Evolutionary conservation across 192 early-diverging fungal genomes (phyloP).

Genomic region (Coemansia sp.): DNA sequence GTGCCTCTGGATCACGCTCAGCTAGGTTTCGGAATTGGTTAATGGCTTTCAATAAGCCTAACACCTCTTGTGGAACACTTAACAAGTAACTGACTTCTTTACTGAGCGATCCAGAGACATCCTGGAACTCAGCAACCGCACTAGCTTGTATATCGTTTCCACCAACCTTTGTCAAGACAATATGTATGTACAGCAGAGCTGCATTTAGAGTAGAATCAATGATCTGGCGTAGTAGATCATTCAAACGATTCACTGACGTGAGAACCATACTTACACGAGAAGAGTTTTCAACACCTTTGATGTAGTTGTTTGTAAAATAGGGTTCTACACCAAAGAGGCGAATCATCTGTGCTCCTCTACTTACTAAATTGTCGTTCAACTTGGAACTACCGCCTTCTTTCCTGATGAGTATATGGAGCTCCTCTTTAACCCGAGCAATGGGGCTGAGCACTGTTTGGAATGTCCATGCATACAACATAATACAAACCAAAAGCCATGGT

Average conservation of each 20-base stretch:
- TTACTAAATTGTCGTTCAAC: too few species aligned
- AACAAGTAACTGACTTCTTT: too few species aligned
- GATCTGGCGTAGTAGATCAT: neutral
- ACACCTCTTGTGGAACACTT: neutral
- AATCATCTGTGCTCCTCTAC: neutral
- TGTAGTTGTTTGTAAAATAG: neutral
- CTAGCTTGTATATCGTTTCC: neutral
- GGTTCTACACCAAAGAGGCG: neutral
- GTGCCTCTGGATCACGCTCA: slow-evolving; percentile 13
- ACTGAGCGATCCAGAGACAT: neutral
- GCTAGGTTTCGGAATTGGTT: neutral
- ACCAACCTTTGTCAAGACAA: neutral
- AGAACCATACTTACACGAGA: neutral
- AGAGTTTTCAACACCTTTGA: neutral
- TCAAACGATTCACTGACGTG: neutral
- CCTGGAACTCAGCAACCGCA: neutral
- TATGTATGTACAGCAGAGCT: neutral
- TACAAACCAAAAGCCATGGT: neutral
- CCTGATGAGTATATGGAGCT: neutral
- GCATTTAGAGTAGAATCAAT: neutral
- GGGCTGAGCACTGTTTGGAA: too few species aligned
- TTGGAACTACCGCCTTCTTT: neutral
- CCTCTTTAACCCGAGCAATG: too few species aligned
- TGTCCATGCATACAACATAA: neutral
- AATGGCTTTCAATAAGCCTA: neutral